Conservation (phyloP, 2,329 filamentous ascomycete genomes). For the Fusarium sp. region DNA sequence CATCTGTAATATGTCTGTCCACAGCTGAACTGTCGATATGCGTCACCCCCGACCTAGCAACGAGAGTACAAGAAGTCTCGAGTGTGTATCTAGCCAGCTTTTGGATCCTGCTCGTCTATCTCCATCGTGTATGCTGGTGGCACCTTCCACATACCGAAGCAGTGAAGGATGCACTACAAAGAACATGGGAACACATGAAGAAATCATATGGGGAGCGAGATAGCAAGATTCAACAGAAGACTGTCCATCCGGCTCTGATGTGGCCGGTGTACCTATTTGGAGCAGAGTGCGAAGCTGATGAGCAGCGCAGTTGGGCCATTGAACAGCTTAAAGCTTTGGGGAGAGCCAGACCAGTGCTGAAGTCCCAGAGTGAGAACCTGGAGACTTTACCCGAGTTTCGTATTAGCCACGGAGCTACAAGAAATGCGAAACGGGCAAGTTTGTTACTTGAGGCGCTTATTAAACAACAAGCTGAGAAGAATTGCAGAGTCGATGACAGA, state of each 20-base stretch:
- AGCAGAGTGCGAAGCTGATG: not conserved
- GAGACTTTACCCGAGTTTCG: not conserved
- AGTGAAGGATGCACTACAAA: not conserved
- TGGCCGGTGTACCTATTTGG: constrained; percentile 1
- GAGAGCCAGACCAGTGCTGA: not conserved
- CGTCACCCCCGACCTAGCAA: not conserved
- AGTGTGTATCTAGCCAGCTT: not conserved
- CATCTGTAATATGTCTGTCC: not conserved
- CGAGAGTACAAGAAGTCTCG: not conserved
- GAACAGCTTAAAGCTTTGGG: not conserved
- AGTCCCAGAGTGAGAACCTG: not conserved
- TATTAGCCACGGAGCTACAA: constrained; percentile 1
- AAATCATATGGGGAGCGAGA: constrained; percentile 3
- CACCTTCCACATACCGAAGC: not conserved
- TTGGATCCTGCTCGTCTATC: constrained; percentile 3
- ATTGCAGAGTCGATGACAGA: constrained; percentile 1
- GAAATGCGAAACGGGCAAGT: not conserved
- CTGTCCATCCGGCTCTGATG: not conserved
- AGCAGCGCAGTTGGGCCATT: not conserved
- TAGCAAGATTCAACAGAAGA: not conserved
- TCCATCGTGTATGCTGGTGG: constrained; percentile 12
- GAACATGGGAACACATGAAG: not conserved
- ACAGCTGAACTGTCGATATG: not conserved
- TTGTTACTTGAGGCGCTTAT: not conserved
- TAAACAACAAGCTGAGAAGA: not conserved